Evolutionary conservation across 257 asterid species (phyloP), one percentile per base, ranked within the genome.

Genomic region (Solanum phureja): DNA sequence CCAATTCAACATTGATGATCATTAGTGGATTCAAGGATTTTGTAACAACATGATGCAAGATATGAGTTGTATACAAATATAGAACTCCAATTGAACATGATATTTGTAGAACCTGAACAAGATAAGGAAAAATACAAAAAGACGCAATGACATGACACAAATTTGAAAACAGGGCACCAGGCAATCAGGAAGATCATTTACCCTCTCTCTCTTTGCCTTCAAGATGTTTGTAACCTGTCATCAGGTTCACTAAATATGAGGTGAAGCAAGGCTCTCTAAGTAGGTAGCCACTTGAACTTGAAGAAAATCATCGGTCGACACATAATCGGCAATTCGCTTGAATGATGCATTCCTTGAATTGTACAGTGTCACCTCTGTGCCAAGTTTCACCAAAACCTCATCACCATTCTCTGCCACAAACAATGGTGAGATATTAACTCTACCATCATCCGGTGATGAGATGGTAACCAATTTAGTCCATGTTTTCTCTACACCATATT

Each of bases 401-500:
- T 73, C 89, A 21, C 91, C 90, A 31, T 88, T 46, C 84, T 90
- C 87, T 1, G 88, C 85, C 86, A 92, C 89, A 87, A 74, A 87
- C 87, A 88, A 68, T 3, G 90, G 88, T 3, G 88, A 68, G 81
- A 84, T 16, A 8, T 23, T 29, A 38, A 42, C 84, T 40, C 56
- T 68, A 44, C 11, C 19, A 73, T 35, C 16, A 4, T 49, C 60
- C 19, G 31, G 38, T 27, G 52, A 72, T 1, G 92, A 69, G 3
- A 91, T 38, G n/a, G 89, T n/a, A 44, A 73, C 84, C 56, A 91
- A 31, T 72, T 87, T 91, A 18, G 52, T 83, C 93, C 94, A 92
- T 11, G 92, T 89, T n/a, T 89, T 90, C 24, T 12, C 62, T 18
- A 86, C 89, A 35, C 90, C 93, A 52, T 91, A 87, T 52, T 92